Conservation (phyloP, 805 yeast genomes). For the Naumovozyma castellii region DNA sequence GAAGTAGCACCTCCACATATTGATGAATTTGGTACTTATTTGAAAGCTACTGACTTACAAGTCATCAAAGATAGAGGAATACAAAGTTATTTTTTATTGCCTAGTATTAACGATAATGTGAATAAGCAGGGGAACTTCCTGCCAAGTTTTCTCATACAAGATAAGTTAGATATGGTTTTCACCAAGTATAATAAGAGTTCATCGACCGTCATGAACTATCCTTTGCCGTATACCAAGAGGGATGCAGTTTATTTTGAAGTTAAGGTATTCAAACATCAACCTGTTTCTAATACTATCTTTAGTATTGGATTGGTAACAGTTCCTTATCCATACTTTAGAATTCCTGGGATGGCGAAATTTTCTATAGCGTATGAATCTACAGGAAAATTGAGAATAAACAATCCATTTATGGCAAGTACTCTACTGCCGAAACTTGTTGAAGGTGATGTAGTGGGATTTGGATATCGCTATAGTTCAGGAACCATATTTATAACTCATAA, state of each 20-base stretch:
- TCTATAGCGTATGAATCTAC: conserved; percentile 66
- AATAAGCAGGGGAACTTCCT: conserved; percentile 26
- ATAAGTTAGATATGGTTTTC: conserved; percentile 27
- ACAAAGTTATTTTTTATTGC: conserved; percentile 28
- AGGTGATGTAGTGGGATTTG: conserved; percentile 92
- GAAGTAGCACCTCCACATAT: conserved; percentile 24
- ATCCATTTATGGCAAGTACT: conserved; percentile 41
- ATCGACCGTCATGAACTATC: conserved; percentile 30
- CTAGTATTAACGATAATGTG: conserved; percentile 29
- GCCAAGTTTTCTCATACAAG: conserved; percentile 29
- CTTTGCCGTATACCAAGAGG: conserved; percentile 40
- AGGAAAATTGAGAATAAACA: conserved; percentile 59
- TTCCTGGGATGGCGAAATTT: conserved; percentile 65
- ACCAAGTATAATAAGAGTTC: conserved; percentile 26
- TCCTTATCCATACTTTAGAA: conserved; percentile 66
- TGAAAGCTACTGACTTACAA: conserved; percentile 19
- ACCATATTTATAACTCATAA: conserved; percentile 88
- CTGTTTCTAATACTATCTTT: conserved; percentile 38
- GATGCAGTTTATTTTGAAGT: conserved; percentile 62
- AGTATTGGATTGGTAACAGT: conserved; percentile 60
- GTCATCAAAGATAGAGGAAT: conserved; percentile 30
- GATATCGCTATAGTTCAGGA: conserved; percentile 72
- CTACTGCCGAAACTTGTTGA: conserved; percentile 42
- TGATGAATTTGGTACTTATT: conserved; percentile 25
- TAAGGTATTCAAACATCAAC: conserved; percentile 35